phyloP scores from a whole-genome alignment of 2,329 filamentous ascomycete species.

The Hypoxylon sp. region DNA sequence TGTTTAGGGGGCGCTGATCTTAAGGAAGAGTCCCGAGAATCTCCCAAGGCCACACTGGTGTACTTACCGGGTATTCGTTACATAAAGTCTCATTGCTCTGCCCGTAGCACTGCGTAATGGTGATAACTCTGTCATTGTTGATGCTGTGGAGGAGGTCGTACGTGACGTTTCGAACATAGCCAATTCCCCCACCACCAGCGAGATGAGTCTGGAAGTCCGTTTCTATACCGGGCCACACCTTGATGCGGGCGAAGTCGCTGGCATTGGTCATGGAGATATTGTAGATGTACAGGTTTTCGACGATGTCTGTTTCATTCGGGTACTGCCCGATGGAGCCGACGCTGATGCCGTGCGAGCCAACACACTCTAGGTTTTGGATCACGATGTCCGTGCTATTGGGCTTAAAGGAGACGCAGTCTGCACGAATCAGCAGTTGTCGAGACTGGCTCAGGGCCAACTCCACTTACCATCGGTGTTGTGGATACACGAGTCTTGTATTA shows the following conservation, averaged over 20 bases:
- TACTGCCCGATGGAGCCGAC: conserved; percentile 81
- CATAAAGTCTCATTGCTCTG: conserved; percentile 53
- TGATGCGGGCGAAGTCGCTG: conserved; percentile 76
- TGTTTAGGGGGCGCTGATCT: background rate
- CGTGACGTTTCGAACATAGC: conserved; percentile 74
- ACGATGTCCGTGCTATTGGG: conserved; percentile 77
- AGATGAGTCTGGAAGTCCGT: conserved; percentile 69
- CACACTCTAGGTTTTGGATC: conserved; percentile 75
- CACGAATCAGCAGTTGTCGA: conserved; percentile 4
- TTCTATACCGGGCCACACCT: conserved; percentile 74
- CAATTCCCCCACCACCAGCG: conserved; percentile 72
- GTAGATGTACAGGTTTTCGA: conserved; percentile 75
- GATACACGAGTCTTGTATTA: conserved; percentile 75
- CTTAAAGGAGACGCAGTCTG: conserved; percentile 79
- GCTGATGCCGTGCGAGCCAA: conserved; percentile 78
- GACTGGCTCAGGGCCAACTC: background rate
- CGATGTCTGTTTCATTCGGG: conserved; percentile 71
- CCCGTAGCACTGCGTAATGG: conserved; percentile 75
- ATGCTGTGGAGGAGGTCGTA: conserved; percentile 71
- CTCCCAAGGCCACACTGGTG: background rate
- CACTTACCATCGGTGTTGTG: conserved; percentile 69
- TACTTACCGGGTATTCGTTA: conserved; percentile 52
- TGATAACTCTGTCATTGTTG: conserved; percentile 75
- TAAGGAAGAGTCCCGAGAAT: background rate
- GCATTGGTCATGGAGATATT: conserved; percentile 71